Evolutionary conservation across 169 alveolate genomes (phyloP).

Genomic region (Plasmodium yoelii): DNA sequence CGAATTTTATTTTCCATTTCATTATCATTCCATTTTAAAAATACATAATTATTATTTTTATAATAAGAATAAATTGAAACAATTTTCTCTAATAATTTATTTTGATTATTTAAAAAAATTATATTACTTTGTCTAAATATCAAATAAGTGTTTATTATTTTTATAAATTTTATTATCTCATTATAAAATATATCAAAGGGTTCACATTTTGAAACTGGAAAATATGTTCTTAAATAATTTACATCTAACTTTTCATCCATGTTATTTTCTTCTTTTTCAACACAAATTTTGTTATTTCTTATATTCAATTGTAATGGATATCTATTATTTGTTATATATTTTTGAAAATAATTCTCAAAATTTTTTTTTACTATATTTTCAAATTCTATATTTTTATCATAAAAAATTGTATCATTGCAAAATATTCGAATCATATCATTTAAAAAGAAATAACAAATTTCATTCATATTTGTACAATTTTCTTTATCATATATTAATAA

Average conservation of each 20-base stretch:
- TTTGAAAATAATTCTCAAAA: constrained; percentile 7
- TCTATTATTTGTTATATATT: constrained; percentile 2
- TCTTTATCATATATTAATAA: constrained; percentile 41
- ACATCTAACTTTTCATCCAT: constrained; percentile 7
- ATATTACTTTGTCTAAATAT: constrained; percentile 35
- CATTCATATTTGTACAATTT: constrained; percentile 15
- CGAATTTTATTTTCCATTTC: not conserved
- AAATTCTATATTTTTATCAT: constrained; percentile 1
- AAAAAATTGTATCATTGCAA: constrained; percentile 2
- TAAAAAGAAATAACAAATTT: constrained; percentile 16
- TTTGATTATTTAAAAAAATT: constrained; percentile 33
- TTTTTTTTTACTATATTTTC: constrained; percentile 1
- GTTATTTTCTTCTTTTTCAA: not conserved
- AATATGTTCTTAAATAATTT: not conserved
- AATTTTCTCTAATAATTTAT: constrained; percentile 3
- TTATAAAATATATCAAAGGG: constrained; percentile 2
- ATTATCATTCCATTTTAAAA: constrained; percentile 2
- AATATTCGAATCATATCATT: constrained; percentile 30
- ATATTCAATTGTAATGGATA: constrained; percentile 11
- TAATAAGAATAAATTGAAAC: constrained; percentile 27
- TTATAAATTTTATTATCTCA: constrained; percentile 1
- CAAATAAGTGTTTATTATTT: constrained; percentile 26
- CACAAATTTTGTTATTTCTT: not conserved
- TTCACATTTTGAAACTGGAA: not conserved
- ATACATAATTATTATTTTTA: not conserved